Base-by-base conservation (phyloP, 306 rosid species). In the Abrus pulchellus region DNA sequence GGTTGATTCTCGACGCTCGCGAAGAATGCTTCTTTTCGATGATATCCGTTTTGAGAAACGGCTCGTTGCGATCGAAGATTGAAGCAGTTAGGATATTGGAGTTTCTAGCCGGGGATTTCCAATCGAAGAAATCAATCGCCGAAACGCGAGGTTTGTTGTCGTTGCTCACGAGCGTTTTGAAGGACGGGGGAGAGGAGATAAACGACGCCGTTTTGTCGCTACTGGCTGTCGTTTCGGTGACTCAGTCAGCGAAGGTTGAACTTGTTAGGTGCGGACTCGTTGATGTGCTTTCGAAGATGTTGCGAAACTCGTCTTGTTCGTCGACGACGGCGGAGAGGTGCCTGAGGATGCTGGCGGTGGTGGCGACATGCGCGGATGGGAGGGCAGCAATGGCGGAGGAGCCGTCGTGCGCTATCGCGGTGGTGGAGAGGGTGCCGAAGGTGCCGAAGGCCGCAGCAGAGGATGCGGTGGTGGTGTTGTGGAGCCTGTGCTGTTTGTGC, bases 391-490 rank as follows among this genome's bases (percentile, higher is more conserved):
- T 90, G 38, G 74, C 77, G 4, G 76, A 33, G 32, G 87, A 78
- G 36, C 47, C 36, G 3, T 41, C 59, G 7, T 85, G 89, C 49
- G 76, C 73, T 9, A 70, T 7, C 68, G 86, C 79, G 41, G 84
- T 84, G 68, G 74, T 80, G 57, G 91, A 84, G 85, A 73, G 78
- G 75, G 7, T 87, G 81, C 41, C 82, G 77, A 90, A 85, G 84
- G 84, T 75, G 59, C 44, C 84, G 38, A 80, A 9, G 74, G 76
- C 55, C 1, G 91, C 88, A 61, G 83, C 85, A 38, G 88, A 82
- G 86, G 89, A 85, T 63, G 88, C 79, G 27, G 88, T 90, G 79
- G 71, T 76, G 62, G 86, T 90, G 78, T 68, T 90, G 63, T 87
- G 91, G 91, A 80, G 87, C 6, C 43, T 85, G 67, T 90, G 90